Evolutionary conservation across 192 early-diverging fungal genomes (phyloP).

Genomic region (Coemansia sp.): DNA sequence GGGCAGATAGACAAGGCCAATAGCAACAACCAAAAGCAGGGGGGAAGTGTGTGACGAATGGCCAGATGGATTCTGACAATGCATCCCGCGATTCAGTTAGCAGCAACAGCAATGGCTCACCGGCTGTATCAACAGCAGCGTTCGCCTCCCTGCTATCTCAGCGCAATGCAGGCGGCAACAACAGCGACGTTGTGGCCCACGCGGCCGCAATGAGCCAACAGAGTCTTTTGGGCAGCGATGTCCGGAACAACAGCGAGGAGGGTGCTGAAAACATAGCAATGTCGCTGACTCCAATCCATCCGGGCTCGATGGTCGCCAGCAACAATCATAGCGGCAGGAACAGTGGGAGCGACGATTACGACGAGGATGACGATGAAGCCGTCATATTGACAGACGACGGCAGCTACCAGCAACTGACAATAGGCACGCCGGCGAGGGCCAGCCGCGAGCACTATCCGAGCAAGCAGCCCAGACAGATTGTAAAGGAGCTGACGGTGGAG

Average conservation of each 20-base stretch:
- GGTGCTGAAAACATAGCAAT: not conserved
- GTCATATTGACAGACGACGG: not conserved
- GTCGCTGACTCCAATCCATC: not conserved
- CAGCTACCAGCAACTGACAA: too few relatives aligned
- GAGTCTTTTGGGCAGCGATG: not conserved
- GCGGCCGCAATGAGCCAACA: not conserved
- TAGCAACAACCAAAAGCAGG: not conserved
- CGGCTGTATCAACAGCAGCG: not conserved
- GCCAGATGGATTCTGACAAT: constrained; percentile 7
- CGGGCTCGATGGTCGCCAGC: not conserved
- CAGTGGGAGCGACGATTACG: not conserved
- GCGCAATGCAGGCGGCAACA: not conserved
- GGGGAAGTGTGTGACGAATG: not conserved
- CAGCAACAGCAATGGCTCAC: too few relatives aligned
- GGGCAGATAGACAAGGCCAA: not conserved
- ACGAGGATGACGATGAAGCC: not conserved
- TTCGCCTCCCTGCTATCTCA: not conserved
- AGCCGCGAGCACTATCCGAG: constrained; percentile 1
- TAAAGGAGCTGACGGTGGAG: constrained; percentile 48
- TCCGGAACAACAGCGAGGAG: not conserved
- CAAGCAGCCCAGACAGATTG: constrained; percentile 21
- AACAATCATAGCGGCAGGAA: not conserved
- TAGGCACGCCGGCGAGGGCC: not conserved
- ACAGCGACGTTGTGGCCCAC: not conserved
- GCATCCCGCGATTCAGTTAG: not conserved